phyloP scores from a whole-genome alignment of 495 filamentous ascomycete genomes.

The Lepraria neglecta region DNA sequence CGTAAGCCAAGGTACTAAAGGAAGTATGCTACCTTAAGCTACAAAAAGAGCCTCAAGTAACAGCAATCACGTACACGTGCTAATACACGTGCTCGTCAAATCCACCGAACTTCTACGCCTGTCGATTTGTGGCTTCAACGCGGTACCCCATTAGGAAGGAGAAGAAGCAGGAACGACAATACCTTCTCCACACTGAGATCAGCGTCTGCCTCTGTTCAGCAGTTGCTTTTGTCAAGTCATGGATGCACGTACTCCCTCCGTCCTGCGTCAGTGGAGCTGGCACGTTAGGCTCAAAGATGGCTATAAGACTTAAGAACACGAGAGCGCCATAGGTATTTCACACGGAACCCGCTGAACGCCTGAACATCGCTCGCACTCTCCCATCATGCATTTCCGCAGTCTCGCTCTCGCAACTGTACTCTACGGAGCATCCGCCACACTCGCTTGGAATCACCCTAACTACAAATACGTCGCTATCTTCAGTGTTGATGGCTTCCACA shows the following conservation, averaged over 20 bases:
- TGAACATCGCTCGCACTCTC: not conserved
- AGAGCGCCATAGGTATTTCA: not conserved
- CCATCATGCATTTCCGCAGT: not conserved
- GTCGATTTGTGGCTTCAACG: no score
- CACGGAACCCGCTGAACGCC: not conserved
- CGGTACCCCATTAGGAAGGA: conserved; percentile 6
- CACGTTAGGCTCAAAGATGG: not conserved
- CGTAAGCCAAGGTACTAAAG: not conserved
- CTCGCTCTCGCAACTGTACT: not conserved
- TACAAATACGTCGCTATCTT: conserved; percentile 33
- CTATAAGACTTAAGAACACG: not conserved
- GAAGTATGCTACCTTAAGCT: not conserved
- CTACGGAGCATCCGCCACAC: not conserved
- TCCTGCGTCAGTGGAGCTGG: not conserved
- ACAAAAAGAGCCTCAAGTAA: not conserved
- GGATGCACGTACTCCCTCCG: not conserved
- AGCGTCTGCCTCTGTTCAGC: not conserved
- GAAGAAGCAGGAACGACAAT: not conserved
- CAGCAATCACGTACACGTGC: conserved; percentile 1
- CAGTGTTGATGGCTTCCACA: conserved; percentile 30
- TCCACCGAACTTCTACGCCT: not conserved
- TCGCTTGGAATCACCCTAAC: not conserved
- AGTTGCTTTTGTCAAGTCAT: not conserved
- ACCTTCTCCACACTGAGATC: not conserved
- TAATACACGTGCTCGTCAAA: conserved; percentile 1